Evolutionary conservation across 352 stramenopile genomes (phyloP).

Genomic region (Globisporangium radiosum): DNA sequence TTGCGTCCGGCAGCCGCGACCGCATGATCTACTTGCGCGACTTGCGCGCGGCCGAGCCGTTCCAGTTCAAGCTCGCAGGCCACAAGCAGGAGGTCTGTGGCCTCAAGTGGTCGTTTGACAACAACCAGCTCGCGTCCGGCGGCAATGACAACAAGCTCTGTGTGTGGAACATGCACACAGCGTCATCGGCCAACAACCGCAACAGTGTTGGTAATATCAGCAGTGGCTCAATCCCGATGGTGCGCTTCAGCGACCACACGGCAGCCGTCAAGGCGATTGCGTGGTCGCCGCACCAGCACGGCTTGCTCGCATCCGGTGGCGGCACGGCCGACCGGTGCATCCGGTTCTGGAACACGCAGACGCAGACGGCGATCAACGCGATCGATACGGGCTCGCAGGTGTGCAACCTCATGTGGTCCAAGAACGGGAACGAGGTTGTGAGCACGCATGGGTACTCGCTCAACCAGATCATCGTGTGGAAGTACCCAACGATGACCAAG

Average conservation of each 20-base stretch:
- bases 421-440: slow-evolving; percentile 97
- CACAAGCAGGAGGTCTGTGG: slow-evolving; percentile 92
- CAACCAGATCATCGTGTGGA: slow-evolving; percentile 97
- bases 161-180: slow-evolving; percentile 89
- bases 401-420: slow-evolving; percentile 97
- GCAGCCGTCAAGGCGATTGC: slow-evolving; percentile 97
- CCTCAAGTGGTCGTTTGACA: slow-evolving; percentile 95
- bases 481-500: slow-evolving; percentile 96
- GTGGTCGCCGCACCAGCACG: slow-evolving; percentile 95
- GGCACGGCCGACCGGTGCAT: slow-evolving; percentile 96
- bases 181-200: slow-evolving; percentile 12
- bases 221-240: slow-evolving; percentile 53
- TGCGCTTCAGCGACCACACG: slow-evolving; percentile 93
- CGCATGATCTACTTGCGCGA: slow-evolving; percentile 92
- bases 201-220: not conserved
- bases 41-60: slow-evolving; percentile 60
- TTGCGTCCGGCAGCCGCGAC: slow-evolving; percentile 94
- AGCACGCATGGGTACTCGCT: slow-evolving; percentile 98
- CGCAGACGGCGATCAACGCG: slow-evolving; percentile 78
- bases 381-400: slow-evolving; percentile 96
- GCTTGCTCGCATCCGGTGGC: slow-evolving; percentile 92
- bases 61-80: slow-evolving; percentile 47
- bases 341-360: slow-evolving; percentile 97
- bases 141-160: slow-evolving; percentile 99
- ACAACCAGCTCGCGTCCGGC: slow-evolving; percentile 86